Evolutionary conservation across 2,329 filamentous ascomycete genomes (phyloP).

Genomic region (Colletotrichum liaoningense): DNA sequence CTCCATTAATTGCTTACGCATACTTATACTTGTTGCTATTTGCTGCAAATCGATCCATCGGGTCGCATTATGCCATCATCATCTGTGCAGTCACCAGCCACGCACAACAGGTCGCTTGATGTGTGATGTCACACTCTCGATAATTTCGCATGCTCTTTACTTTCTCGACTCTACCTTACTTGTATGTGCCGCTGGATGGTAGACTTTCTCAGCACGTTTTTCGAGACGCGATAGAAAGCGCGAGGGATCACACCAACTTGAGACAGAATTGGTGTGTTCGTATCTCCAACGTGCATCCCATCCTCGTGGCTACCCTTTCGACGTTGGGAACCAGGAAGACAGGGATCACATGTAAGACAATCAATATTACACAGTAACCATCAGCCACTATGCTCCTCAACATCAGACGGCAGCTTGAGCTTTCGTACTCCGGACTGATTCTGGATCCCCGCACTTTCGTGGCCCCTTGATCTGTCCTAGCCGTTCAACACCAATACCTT

Average conservation of each 20-base stretch:
- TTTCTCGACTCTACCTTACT: neutral
- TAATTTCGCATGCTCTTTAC: neutral
- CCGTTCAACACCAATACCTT: neutral
- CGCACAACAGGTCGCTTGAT: neutral
- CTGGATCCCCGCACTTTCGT: neutral
- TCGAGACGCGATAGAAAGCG: neutral
- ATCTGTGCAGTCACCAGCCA: neutral
- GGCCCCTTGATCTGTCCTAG: neutral
- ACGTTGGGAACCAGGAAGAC: neutral
- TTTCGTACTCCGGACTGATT: no score
- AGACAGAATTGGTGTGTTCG: neutral
- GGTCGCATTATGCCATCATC: conserved; percentile 22
- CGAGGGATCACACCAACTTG: neutral
- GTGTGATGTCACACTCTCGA: neutral
- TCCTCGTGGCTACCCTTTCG: neutral
- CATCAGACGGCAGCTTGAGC: conserved; percentile 11
- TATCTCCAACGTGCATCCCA: neutral
- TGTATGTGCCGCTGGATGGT: neutral
- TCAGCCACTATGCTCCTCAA: conserved; percentile 9
- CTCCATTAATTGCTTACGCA: neutral
- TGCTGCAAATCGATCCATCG: neutral
- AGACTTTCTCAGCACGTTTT: neutral
- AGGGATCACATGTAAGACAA: conserved; percentile 25
- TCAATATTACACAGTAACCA: neutral
- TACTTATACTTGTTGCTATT: neutral